These are phyloP conservation scores for Drosera spatulata DNA, from an alignment of 179 eudicot species.

Conservation along the genomic window DNA sequence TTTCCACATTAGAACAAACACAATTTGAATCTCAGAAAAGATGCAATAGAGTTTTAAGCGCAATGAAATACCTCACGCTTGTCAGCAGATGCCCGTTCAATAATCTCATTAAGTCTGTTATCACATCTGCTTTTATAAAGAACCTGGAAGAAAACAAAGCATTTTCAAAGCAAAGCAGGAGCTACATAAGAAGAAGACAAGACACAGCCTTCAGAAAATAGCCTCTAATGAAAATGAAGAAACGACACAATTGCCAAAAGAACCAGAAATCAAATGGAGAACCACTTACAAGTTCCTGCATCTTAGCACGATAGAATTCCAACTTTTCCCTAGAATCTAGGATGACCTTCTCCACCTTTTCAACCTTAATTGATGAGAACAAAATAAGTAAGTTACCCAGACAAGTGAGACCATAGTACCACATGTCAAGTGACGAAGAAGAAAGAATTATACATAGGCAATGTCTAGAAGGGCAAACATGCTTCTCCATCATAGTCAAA, in stretches of 20 bases:
- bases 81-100: conserved; percentile 76
- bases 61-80: conserved; percentile 65
- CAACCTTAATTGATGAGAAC: conserved; percentile 35
- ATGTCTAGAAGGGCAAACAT: not conserved
- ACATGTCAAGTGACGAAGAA: not conserved
- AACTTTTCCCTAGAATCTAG: conserved; percentile 77
- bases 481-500: not conserved
- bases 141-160: conserved; percentile 32
- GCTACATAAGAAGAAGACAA: not conserved
- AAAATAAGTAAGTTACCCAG: not conserved
- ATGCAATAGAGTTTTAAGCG: not conserved
- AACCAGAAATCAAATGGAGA: conserved; percentile 5
- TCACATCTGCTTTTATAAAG: conserved; percentile 95
- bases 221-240: not conserved
- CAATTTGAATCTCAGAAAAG: not conserved
- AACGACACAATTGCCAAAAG: not conserved
- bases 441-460: not conserved
- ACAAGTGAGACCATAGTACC: not conserved
- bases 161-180: not conserved
- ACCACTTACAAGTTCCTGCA: conserved; percentile 93
- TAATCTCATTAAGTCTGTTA: conserved; percentile 87
- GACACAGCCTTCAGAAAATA: not conserved
- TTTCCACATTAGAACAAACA: not conserved
- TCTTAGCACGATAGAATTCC: conserved; percentile 80
- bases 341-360: conserved; percentile 71